These are phyloP conservation scores for Gremmenia infestans DNA, from an alignment of 2,329 filamentous ascomycete genomes.

Conservation along the genomic window DNA sequence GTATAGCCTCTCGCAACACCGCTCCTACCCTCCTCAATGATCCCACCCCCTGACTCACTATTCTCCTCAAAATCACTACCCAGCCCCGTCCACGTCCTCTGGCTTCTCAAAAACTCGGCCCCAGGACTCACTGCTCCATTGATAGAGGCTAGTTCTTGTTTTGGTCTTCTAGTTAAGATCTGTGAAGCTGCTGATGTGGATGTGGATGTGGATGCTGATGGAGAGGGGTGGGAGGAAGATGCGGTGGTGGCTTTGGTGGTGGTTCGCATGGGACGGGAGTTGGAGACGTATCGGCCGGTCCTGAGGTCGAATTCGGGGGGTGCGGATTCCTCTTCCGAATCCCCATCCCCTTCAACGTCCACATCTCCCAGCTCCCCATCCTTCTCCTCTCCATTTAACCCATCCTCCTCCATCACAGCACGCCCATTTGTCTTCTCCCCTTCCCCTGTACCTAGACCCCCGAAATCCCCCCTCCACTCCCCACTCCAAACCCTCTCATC, in stretches of 20 bases:
- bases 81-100: conserved; percentile 86
- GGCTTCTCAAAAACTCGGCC: conserved; percentile 76
- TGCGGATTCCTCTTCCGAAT: conserved; percentile 63
- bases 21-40: conserved; percentile 78
- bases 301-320: conserved; percentile 89
- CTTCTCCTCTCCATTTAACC: conserved; percentile 22
- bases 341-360: conserved; percentile 17
- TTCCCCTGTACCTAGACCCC: conserved; percentile 49
- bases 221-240: background rate
- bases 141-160: conserved; percentile 71
- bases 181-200: conserved; percentile 29
- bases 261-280: conserved; percentile 66
- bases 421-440: conserved; percentile 5
- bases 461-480: conserved; percentile 84
- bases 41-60: conserved; percentile 55
- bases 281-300: conserved; percentile 76
- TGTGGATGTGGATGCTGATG: conserved; percentile 41
- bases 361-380: conserved; percentile 5
- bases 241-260: background rate
- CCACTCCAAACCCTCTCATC: conserved; percentile 77
- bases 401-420: conserved; percentile 21
- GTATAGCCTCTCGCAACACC: conserved; percentile 87
- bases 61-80: conserved; percentile 75
- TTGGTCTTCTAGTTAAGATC: conserved; percentile 54
- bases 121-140: conserved; percentile 87